These are phyloP conservation scores for Fusarium sp. DNA, from an alignment of 2,329 filamentous ascomycete genomes.

Conservation along the genomic window DNA sequence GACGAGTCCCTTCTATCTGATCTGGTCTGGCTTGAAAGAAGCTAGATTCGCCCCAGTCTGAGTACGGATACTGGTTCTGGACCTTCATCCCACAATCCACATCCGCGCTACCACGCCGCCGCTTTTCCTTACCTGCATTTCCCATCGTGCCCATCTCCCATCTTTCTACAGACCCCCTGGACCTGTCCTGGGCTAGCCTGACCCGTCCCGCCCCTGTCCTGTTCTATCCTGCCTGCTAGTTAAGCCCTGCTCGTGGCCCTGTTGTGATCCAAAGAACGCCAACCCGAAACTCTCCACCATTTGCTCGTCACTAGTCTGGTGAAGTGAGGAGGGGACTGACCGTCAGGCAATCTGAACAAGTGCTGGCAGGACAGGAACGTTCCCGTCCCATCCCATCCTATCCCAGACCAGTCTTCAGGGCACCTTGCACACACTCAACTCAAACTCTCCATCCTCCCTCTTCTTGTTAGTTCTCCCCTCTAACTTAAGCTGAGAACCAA, in stretches of 20 bases:
- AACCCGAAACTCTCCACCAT: constrained; percentile 44
- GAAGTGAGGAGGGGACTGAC: constrained; percentile 30
- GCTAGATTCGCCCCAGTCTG: constrained; percentile 10
- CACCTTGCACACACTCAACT: not conserved
- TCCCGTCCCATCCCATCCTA: not conserved
- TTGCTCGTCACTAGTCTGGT: constrained; percentile 34
- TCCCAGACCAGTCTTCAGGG: constrained; percentile 13
- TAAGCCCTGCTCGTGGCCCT: constrained; percentile 38
- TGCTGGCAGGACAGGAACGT: not conserved
- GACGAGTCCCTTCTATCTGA: not conserved
- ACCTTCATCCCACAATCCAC: constrained; percentile 36
- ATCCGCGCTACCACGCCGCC: constrained; percentile 30
- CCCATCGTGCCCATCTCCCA: constrained; percentile 9
- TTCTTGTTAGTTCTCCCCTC: not conserved
- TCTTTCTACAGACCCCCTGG: not conserved
- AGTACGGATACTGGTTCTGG: constrained; percentile 40
- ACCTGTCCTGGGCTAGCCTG: constrained; percentile 1
- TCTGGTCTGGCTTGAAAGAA: not conserved
- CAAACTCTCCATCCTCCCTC: not conserved
- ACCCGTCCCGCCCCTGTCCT: constrained; percentile 11
- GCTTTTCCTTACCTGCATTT: constrained; percentile 46
- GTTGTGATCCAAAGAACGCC: constrained; percentile 45
- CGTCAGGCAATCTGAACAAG: constrained; percentile 27
- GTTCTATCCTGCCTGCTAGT: constrained; percentile 29
- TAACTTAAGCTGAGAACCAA: not conserved